These are phyloP conservation scores for Graphilbum ipis-grandicollis DNA, from an alignment of 2,329 filamentous ascomycete genomes.

Conservation along the genomic window DNA sequence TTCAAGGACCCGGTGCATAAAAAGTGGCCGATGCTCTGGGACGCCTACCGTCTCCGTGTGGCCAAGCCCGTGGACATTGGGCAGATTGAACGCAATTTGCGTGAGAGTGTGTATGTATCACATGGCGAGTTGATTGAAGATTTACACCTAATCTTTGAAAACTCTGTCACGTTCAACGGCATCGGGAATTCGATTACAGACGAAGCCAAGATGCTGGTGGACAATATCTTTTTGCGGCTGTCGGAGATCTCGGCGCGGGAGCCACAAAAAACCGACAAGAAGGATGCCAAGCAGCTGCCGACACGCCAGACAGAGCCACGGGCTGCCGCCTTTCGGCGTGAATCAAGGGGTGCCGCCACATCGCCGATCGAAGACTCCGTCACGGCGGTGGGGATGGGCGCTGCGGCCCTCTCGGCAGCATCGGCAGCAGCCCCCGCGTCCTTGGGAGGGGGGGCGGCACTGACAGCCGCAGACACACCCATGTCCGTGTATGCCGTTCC, in stretches of 20 bases:
- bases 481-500: conserved; percentile 53
- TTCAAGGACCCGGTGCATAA: conserved; percentile 67
- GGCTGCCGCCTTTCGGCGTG: conserved; percentile 17
- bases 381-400: conserved; percentile 7
- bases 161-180: conserved; percentile 72
- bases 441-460: too few species aligned
- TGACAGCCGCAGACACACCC: too few species aligned
- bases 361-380: conserved; percentile 14
- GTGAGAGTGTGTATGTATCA: conserved; percentile 47
- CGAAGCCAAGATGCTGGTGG: conserved; percentile 35
- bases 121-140: conserved; percentile 61
- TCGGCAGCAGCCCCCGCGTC: conserved; percentile 14
- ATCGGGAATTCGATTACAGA: conserved; percentile 54
- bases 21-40: conserved; percentile 58
- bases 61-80: conserved; percentile 69
- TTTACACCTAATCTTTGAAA: conserved; percentile 60
- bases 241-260: conserved; percentile 30
- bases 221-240: conserved; percentile 30
- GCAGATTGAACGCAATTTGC: conserved; percentile 67
- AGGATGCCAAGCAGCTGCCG: conserved; percentile 31
- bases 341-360: conserved; percentile 13
- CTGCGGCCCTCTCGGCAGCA: conserved; percentile 8
- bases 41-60: conserved; percentile 51
- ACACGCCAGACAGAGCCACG: conserved; percentile 28
- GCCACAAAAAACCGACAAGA: conserved; percentile 42